Conservation (phyloP, 2,329 filamentous ascomycete species). For the Phaeosphaeria sp. region DNA sequence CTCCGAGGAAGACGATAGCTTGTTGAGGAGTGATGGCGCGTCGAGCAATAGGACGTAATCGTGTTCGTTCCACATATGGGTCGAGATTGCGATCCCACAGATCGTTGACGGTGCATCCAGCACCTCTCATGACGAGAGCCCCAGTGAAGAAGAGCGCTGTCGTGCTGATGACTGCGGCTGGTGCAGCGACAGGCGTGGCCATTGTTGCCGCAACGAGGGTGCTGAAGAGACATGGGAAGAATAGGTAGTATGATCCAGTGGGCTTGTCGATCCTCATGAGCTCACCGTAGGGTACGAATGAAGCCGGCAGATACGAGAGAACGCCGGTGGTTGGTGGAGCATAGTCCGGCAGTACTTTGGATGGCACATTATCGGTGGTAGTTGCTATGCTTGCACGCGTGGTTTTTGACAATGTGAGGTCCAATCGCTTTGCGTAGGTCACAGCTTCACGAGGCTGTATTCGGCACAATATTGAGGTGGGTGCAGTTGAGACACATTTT, state of each 20-base stretch:
- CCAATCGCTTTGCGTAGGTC: background rate
- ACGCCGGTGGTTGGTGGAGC: slow-evolving; percentile 74
- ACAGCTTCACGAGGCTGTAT: background rate
- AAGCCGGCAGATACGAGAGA: slow-evolving; percentile 70
- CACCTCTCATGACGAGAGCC: slow-evolving; percentile 84
- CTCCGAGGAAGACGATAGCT: slow-evolving; percentile 77
- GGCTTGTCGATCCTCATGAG: slow-evolving; percentile 83
- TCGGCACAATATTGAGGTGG: background rate
- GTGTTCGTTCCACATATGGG: slow-evolving; percentile 77
- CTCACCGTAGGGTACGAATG: slow-evolving; percentile 82
- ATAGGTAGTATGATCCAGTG: slow-evolving; percentile 82
- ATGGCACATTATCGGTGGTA: slow-evolving; percentile 15
- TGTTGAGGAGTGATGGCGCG: slow-evolving; percentile 75
- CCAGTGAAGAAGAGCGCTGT: slow-evolving; percentile 74
- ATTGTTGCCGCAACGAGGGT: slow-evolving; percentile 80
- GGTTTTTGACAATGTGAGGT: background rate
- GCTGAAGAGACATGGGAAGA: slow-evolving; percentile 84
- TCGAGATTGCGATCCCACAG: slow-evolving; percentile 90
- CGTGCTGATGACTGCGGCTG: slow-evolving; percentile 68
- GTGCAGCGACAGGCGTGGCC: slow-evolving; percentile 65
- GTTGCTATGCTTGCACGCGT: slow-evolving; percentile 20
- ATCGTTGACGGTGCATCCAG: slow-evolving; percentile 89
- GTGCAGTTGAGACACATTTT: background rate
- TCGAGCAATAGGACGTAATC: slow-evolving; percentile 80
- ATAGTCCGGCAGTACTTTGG: slow-evolving; percentile 55